Conservation (phyloP, 1,139 yeast species). For the Debaryomycetaceae sp. region DNA sequence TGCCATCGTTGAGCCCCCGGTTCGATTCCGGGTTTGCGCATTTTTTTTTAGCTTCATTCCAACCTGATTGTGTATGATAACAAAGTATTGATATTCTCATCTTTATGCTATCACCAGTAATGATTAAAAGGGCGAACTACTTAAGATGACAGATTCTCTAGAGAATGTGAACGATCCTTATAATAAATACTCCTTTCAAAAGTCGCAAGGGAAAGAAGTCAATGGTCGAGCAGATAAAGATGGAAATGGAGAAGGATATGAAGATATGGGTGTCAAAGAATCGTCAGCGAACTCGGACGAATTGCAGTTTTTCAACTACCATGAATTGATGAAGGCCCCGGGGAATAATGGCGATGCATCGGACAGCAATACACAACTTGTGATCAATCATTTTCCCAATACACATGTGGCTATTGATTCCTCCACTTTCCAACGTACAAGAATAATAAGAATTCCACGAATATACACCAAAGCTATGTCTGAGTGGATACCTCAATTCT, state of each 20-base stretch:
- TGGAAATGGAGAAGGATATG: not conserved
- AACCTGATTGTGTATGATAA: not conserved
- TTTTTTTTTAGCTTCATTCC: slow-evolving; percentile 4
- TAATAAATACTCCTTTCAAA: slow-evolving; percentile 9
- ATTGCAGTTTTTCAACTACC: slow-evolving; percentile 58
- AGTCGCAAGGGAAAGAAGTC: not conserved
- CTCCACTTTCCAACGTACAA: slow-evolving; percentile 29
- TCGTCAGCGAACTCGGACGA: slow-evolving; percentile 1
- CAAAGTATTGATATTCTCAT: not conserved
- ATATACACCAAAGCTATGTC: slow-evolving; percentile 27
- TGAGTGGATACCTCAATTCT: slow-evolving; percentile 56
- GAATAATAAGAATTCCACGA: slow-evolving; percentile 67
- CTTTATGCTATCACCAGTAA: not conserved
- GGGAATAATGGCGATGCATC: slow-evolving; percentile 19
- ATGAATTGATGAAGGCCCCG: slow-evolving; percentile 47
- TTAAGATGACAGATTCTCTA: not conserved
- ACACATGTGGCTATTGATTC: slow-evolving; percentile 31
- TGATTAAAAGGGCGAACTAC: not conserved
- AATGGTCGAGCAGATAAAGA: not conserved
- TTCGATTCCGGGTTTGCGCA: slow-evolving; percentile 13
- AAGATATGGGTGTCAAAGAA: slow-evolving; percentile 1
- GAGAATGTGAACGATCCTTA: slow-evolving; percentile 11
- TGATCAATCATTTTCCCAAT: slow-evolving; percentile 67
- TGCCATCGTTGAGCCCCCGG: slow-evolving; percentile 13
- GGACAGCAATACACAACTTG: slow-evolving; percentile 26